Base-by-base conservation (phyloP, 352 stramenopile species). In the Globisporangium parvum region DNA sequence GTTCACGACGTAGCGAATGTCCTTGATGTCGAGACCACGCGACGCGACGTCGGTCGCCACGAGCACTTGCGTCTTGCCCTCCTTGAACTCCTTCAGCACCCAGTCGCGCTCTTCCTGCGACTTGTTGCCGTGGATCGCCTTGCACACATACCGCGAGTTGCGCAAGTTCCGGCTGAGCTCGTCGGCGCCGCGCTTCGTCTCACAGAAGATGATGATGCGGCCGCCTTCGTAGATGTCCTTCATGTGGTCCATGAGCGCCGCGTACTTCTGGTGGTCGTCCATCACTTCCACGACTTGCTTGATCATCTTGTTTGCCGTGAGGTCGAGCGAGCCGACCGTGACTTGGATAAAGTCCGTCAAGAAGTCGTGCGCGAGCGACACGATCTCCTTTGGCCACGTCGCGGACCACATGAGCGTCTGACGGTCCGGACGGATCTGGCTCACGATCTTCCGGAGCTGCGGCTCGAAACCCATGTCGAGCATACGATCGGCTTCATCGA, bases 31-130 rank as follows among this genome's bases (percentile, higher is more conserved):
- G 24, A 99, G 73, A 70, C 98, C 98, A 65, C 98, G 88, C 28
- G 97, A 98, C n/a, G 98, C 98, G 17, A 99, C 97, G 77, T 99
- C 97, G 0, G 98, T 99, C 9, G 98, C 98, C 15, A 99, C 91
- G 39, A 99, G 70, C 57, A 99, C 88, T 48, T 96, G 89, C 33
- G 79, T 96, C 58, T 91, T 88, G 60, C 95, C 95, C 20, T 87
- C 85, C 69, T 98, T 99, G 78, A 99, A 99, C 63, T 99, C 92
- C 40, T 92, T 87, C 39, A 99, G 68, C 18, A 97, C 94, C 74
- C 92, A 98, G 70, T 99, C 96, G 72, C 97, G 94, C 69, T 99
- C 96, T 48, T 87, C 75, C 70, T 99, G 98, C 47, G 79, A 96
- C 76, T 99, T 99, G 79, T 99, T 98, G 37, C 98, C 98, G 75